Conservation (phyloP, 2,329 filamentous ascomycete genomes). For the Diaporthe longicolla region DNA sequence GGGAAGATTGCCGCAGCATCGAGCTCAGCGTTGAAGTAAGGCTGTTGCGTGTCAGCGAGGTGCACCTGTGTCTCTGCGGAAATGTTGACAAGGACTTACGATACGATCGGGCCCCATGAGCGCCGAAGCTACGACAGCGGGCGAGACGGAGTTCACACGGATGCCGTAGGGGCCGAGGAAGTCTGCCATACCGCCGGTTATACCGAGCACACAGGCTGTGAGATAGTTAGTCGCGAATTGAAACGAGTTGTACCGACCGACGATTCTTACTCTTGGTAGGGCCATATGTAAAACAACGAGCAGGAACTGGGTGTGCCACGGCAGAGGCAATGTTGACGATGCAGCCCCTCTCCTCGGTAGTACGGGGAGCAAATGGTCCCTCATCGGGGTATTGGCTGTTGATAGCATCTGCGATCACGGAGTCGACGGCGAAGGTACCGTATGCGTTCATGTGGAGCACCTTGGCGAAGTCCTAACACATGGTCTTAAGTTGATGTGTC, state of each 20-base stretch:
- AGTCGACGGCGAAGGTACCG: slow-evolving; percentile 9
- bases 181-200: not conserved
- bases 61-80: no score
- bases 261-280: slow-evolving; percentile 4
- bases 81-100: not conserved
- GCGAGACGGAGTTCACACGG: not conserved
- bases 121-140: not conserved
- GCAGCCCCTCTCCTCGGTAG: slow-evolving; percentile 3
- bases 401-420: slow-evolving; percentile 1
- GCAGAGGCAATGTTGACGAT: slow-evolving; percentile 11
- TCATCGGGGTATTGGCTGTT: slow-evolving; percentile 12
- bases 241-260: not conserved
- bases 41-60: not conserved
- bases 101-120: slow-evolving; percentile 1
- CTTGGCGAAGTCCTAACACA: slow-evolving; percentile 6
- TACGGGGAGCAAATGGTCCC: slow-evolving; percentile 1
- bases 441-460: slow-evolving; percentile 7
- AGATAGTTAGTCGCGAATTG: not conserved
- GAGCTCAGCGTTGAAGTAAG: not conserved
- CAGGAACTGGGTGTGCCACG: not conserved
- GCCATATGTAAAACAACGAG: not conserved
- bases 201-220: slow-evolving; percentile 3
- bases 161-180: slow-evolving; percentile 10
- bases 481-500: not conserved
- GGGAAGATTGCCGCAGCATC: not conserved